These are phyloP conservation scores for Penicillium cosmopolitanum DNA, from an alignment of 495 filamentous ascomycete species.

Conservation along the genomic window DNA sequence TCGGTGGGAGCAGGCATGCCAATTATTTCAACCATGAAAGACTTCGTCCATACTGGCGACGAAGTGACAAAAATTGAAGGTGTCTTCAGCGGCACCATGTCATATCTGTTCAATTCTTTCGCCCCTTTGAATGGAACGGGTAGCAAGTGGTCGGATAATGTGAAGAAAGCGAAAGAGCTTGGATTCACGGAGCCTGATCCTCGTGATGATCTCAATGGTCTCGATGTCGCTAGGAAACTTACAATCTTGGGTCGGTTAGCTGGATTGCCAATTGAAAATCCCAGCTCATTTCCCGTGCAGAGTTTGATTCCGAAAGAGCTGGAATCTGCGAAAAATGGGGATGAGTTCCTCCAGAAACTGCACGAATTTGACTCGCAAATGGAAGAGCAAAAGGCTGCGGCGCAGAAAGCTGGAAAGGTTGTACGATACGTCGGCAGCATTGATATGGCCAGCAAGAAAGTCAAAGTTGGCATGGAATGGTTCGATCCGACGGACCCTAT, in stretches of 20 bases:
- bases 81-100: conserved; percentile 12
- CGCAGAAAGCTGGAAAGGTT: conserved; percentile 7
- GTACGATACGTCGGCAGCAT: conserved; percentile 7
- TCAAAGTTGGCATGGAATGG: conserved; percentile 14
- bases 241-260: conserved; percentile 6
- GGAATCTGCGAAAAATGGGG: not conserved
- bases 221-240: not conserved
- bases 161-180: conserved; percentile 5
- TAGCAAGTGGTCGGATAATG: conserved; percentile 9
- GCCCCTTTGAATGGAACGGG: not conserved
- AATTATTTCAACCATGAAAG: conserved; percentile 7
- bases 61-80: conserved; percentile 12
- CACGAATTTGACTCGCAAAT: conserved; percentile 6
- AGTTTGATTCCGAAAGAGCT: conserved; percentile 6
- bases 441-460: conserved; percentile 7
- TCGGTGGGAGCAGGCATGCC: conserved; percentile 12
- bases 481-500: conserved; percentile 7
- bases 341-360: conserved; percentile 1
- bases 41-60: conserved; percentile 9
- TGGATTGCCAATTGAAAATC: conserved; percentile 6
- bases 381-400: conserved; percentile 6
- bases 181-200: conserved; percentile 5
- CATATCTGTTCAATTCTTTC: conserved; percentile 9
- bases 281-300: conserved; percentile 4
- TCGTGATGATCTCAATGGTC: conserved; percentile 1